phyloP scores from a whole-genome alignment of 352 stramenopile genomes.

The Globisporangium yorkense region DNA sequence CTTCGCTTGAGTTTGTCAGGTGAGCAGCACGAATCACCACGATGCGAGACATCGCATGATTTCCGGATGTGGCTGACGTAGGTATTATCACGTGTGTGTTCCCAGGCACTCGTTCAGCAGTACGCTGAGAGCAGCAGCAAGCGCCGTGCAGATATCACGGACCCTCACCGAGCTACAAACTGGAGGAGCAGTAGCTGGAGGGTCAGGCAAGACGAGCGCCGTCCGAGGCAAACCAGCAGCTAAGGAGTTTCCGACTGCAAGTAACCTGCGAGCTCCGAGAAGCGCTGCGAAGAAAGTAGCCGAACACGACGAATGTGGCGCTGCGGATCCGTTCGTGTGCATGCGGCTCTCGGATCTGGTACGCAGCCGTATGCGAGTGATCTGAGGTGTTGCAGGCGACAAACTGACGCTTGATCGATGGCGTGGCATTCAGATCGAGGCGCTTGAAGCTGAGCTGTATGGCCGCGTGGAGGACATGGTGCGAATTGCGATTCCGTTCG shows the following conservation, averaged over 20 bases:
- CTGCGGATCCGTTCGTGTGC: conserved; percentile 28
- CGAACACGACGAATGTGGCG: neutral
- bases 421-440: conserved; percentile 16
- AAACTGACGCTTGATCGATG: neutral
- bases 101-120: conserved; percentile 29
- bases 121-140: conserved; percentile 14
- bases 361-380: neutral
- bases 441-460: conserved; percentile 25
- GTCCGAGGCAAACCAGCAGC: neutral
- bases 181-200: neutral
- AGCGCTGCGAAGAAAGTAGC: neutral
- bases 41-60: too few relatives aligned
- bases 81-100: neutral
- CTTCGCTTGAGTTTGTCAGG: conserved; percentile 24
- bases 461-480: conserved; percentile 35
- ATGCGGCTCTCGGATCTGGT: conserved; percentile 30
- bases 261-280: conserved; percentile 1
- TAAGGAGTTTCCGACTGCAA: neutral
- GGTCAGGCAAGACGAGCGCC: neutral
- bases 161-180: neutral
- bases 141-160: neutral
- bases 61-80: neutral
- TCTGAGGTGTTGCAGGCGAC: neutral
- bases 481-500: neutral
- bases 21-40: conserved; percentile 6